Evolutionary conservation across 1,284 basidiomycete species (phyloP), one percentile per base, ranked within the genome.

Genomic region (Moesziomyces sp.): DNA sequence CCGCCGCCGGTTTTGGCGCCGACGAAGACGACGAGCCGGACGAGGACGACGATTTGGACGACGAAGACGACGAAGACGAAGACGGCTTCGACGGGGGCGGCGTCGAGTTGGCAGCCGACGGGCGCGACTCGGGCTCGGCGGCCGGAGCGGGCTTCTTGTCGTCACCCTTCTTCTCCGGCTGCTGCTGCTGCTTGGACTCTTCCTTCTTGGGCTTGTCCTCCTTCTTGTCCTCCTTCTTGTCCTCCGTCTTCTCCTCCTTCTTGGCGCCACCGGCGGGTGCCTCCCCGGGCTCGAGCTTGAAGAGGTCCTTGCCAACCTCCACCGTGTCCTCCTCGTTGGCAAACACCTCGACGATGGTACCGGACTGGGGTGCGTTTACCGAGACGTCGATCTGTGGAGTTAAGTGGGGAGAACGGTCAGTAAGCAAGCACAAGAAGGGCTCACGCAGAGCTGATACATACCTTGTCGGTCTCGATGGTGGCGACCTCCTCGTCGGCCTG

Each of bases 401-500:
- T 38, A 3, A 9, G 10, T 10, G 11, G 33, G 33, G 33, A 10
- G 33, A 11, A 18, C 16, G 45, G 16, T 35, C 44, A 33, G 13
- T 11, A n/a, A 30, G 18, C 18, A 2, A 33, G 23, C 18, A 10
- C 10, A 38, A 35, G 14, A 42, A 33, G 13, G n/a, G 18, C 18
- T 26, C 24, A 7, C 9, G 16, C 19, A 28, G 16, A n/a, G 26
- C 21, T 3, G 24, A 7, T 30, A 48, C 85, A 38, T 72, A 93
- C 94, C 91, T 98, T 98, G 89, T 99, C 96, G 14, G 96, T 99
- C 87, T 99, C 96, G 78, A 99, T 98, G 49, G 93, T 96, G 26
- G 94, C 96, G 59, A 99, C 88, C 87, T 99, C 96, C 86, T 99
- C 96, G 84, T 97, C 94, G 45, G 88, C 91, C 84, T 91, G 89